Conservation (phyloP, 73 alveolate genomes). For the Uronychia binucleata region DNA sequence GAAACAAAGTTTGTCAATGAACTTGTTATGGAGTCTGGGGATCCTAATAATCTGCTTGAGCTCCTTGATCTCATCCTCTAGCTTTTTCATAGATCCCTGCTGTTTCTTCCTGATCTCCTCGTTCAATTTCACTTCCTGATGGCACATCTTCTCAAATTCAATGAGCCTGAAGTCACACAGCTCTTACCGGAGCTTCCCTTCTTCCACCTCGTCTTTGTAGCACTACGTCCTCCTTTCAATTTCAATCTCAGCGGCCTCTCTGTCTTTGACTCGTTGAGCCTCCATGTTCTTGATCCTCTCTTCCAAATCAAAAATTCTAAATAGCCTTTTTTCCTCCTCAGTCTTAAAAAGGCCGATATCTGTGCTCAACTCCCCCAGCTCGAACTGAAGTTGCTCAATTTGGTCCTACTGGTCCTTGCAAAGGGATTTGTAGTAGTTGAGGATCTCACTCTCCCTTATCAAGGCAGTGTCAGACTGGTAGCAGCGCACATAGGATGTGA, state of each 20-base stretch:
- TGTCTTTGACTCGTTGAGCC: background rate
- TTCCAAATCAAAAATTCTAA: slow-evolving; percentile 1
- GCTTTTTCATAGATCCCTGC: background rate
- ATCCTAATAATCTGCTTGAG: background rate
- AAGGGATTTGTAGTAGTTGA: background rate
- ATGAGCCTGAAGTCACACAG: background rate
- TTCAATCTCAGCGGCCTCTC: background rate
- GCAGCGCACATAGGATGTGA: background rate
- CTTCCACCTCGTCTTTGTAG: background rate
- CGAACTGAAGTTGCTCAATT: background rate
- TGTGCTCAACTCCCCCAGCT: background rate
- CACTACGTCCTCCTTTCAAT: background rate
- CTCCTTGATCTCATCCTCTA: background rate
- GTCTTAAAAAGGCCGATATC: background rate
- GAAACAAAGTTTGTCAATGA: background rate
- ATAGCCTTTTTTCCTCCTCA: background rate
- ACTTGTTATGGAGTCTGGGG: background rate
- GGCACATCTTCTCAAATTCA: background rate
- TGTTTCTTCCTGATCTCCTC: background rate
- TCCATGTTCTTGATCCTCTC: background rate
- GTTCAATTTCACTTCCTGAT: background rate
- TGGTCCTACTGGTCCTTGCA: background rate
- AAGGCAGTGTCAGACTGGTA: background rate
- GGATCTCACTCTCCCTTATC: background rate
- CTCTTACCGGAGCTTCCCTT: background rate